These are phyloP conservation scores for Fusarium pseudograminearum DNA, from an alignment of 2,329 filamentous ascomycete genomes.

Conservation along the genomic window DNA sequence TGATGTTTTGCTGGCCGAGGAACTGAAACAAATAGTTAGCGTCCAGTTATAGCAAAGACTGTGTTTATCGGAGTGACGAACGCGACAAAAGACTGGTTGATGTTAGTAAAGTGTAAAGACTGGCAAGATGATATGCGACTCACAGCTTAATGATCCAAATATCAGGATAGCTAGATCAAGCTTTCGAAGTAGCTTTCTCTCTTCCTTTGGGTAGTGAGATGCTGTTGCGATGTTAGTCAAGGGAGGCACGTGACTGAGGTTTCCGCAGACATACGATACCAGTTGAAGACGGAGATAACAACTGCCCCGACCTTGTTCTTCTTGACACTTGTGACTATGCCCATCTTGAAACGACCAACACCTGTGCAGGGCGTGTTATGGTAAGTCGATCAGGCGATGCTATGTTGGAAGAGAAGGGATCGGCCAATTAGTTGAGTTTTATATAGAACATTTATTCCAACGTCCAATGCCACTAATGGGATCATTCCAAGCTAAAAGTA, in stretches of 20 bases:
- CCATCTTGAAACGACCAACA: background rate
- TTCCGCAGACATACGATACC: background rate
- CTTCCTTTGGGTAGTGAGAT: background rate
- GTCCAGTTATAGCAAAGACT: fast-evolving
- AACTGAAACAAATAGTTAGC: background rate
- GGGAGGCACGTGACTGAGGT: too few species aligned
- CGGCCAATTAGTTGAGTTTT: background rate
- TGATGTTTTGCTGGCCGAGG: background rate
- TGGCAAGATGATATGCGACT: fast-evolving
- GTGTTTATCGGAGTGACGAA: background rate
- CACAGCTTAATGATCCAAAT: background rate
- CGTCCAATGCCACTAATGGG: fast-evolving
- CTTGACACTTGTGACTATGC: background rate
- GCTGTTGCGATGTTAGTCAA: background rate
- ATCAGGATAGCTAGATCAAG: slow-evolving; percentile 3
- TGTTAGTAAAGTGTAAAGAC: fast-evolving
- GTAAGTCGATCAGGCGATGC: fast-evolving
- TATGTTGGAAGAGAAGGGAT: fast-evolving
- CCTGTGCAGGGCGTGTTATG: background rate
- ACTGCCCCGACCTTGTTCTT: background rate
- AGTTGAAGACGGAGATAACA: slow-evolving; percentile 6
- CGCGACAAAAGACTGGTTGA: background rate
- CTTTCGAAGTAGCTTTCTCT: slow-evolving; percentile 6
- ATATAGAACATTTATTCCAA: fast-evolving
- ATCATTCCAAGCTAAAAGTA: background rate